Evolutionary conservation across 192 early-diverging fungal genomes (phyloP).

Genomic region (Gonapodya sp.): DNA sequence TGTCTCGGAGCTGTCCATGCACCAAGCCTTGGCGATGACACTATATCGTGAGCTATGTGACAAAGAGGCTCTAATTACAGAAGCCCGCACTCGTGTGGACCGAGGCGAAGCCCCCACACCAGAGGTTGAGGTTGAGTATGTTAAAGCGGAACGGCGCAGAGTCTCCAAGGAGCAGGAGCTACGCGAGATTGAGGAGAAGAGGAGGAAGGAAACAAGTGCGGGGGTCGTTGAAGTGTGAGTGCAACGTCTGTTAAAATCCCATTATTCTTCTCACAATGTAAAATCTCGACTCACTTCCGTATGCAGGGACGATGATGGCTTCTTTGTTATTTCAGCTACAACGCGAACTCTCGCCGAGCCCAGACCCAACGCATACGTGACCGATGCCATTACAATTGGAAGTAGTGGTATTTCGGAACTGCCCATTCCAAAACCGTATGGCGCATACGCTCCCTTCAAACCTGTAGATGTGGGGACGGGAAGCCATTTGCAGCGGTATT

Average conservation of each 20-base stretch:
- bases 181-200: conserved; percentile 16
- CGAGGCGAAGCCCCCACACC: conserved; percentile 31
- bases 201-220: conserved; percentile 19
- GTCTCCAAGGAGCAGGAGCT: conserved; percentile 24
- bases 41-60: conserved; percentile 48
- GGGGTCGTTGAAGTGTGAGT: conserved; percentile 39
- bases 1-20: conserved; percentile 51
- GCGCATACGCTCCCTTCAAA: conserved; percentile 43
- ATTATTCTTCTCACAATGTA: conserved; percentile 14
- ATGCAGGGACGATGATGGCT: conserved; percentile 39
- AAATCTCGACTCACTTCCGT: background rate
- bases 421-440: conserved; percentile 53
- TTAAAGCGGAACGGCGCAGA: conserved; percentile 25
- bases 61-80: conserved; percentile 38
- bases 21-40: conserved; percentile 46
- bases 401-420: conserved; percentile 28
- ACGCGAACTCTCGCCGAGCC: conserved; percentile 41
- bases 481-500: conserved; percentile 34
- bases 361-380: conserved; percentile 49
- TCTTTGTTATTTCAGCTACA: conserved; percentile 30
- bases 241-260: conserved; percentile 15
- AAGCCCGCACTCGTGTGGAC: conserved; percentile 25
- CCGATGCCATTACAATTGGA: conserved; percentile 23
- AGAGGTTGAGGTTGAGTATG: conserved; percentile 37
- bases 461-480: conserved; percentile 32